Evolutionary conservation across 139 green algal species (phyloP).

Genomic region (Limnomonas spitsbergensis): DNA sequence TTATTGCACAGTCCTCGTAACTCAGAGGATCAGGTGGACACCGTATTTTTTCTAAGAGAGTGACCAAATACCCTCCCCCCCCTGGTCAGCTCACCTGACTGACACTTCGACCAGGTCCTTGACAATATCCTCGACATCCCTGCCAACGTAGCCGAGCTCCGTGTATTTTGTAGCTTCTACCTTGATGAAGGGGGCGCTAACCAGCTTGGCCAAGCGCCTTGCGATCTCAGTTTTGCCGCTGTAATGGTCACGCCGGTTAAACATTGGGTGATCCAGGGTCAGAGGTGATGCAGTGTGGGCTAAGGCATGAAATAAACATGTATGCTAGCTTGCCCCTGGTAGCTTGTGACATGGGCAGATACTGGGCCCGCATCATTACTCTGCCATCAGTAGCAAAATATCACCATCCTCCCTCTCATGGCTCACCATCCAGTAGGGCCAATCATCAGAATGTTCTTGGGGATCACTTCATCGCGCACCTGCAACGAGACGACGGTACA

Average conservation of each 20-base stretch:
- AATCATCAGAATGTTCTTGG: slow-evolving; percentile 84
- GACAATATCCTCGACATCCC: slow-evolving; percentile 95
- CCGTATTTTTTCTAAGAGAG: too few relatives aligned
- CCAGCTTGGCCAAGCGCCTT: slow-evolving; percentile 83
- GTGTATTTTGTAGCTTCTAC: slow-evolving; percentile 97
- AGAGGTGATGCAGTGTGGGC: too few relatives aligned
- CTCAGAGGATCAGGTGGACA: too few relatives aligned
- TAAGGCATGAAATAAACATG: too few relatives aligned
- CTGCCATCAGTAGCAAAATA: too few relatives aligned
- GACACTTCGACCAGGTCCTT: slow-evolving; percentile 82
- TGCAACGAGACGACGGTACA: too few relatives aligned
- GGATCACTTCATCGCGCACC: slow-evolving; percentile 74
- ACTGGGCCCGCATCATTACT: too few relatives aligned
- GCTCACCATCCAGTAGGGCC: slow-evolving; percentile 21
- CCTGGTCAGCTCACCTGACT: background rate
- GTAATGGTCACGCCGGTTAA: slow-evolving; percentile 78
- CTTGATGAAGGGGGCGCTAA: slow-evolving; percentile 93
- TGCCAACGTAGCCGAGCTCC: slow-evolving; percentile 93
- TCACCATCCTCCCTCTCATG: too few relatives aligned
- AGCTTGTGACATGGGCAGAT: too few relatives aligned
- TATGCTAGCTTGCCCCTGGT: too few relatives aligned
- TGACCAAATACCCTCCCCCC: too few relatives aligned
- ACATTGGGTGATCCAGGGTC: slow-evolving; percentile 30
- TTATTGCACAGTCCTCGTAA: too few relatives aligned
- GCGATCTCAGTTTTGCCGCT: slow-evolving; percentile 94